Evolutionary conservation across 192 early-diverging fungal genomes (phyloP), one percentile per base, ranked within the genome.

Genomic region (Phlyctochytrium bullatum): DNA sequence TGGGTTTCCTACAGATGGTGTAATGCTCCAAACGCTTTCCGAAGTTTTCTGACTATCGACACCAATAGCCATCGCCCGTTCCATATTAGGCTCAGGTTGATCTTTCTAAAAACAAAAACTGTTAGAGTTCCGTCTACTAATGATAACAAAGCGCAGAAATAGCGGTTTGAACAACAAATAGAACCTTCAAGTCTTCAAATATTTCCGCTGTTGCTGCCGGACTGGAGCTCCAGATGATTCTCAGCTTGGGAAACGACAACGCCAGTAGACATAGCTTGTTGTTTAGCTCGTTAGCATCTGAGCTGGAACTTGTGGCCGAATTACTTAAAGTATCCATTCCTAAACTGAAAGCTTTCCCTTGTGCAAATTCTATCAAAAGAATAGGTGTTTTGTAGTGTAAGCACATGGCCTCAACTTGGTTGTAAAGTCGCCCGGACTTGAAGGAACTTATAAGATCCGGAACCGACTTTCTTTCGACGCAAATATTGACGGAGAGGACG

Each of bases 291-390:
- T 65, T 64, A 16, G 40, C 62, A 14, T 16, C 56, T 36, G 47
- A 72, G 30, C 69, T 69, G 17, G 52, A 52, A 2, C 33, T 24
- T 10, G 36, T 50, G 25, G 24, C 36, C 31, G 14, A 1, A 12
- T 24, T 30, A 14, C 28, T 59, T 0, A 3, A 33, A 14, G 25
- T 29, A 31, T 25, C 51, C 6, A 61, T 62, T 57, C 36, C 29
- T 6, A 77, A 76, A 35, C 88, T 84, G 59, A 96, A 95, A 25
- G 92, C 85, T 69, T 90, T 90, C 64, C 86, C 87, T 59, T 86
- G 75, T 52, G 95, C 91, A 77, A 98, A 98, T 74, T 98, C 97
- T 59, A 98, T 92, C 47, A 98, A 68, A 52, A 98, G 77, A 4
- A 92, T 84, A 0, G 92, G 92, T 1, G 77, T 81, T 3, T 73